phyloP scores from a whole-genome alignment of 768 basidiomycete species.

The Auricularia sp. region DNA sequence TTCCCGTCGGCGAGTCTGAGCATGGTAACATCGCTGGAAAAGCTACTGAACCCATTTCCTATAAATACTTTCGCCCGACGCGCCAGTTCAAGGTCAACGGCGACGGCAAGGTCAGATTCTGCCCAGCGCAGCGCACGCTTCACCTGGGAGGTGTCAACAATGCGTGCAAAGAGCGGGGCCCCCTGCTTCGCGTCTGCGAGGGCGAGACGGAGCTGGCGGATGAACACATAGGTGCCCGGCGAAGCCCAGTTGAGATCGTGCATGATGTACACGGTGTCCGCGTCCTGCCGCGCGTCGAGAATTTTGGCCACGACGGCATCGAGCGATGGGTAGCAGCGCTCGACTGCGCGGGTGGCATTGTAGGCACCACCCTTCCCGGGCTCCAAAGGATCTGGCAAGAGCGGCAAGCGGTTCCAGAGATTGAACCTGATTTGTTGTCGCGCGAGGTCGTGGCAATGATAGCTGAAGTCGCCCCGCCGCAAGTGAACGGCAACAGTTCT shows the following conservation, averaged over 20 bases:
- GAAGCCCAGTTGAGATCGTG: constrained; percentile 4
- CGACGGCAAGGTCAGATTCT: not conserved
- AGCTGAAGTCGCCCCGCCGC: constrained; percentile 1
- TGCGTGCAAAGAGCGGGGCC: not conserved
- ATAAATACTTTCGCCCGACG: constrained; percentile 4
- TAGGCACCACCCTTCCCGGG: not conserved
- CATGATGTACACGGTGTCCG: not conserved
- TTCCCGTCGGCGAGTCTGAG: constrained; percentile 4
- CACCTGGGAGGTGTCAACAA: not conserved
- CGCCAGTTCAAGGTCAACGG: constrained; percentile 5
- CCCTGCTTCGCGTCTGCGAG: not conserved
- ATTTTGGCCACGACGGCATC: not conserved
- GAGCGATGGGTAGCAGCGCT: constrained; percentile 2
- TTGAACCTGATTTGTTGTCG: not conserved
- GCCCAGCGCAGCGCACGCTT: not conserved
- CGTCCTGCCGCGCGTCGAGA: not conserved
- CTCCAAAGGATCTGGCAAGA: not conserved
- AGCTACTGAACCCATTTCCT: constrained; percentile 5
- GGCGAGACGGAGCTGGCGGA: not conserved
- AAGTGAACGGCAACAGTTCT: constrained; percentile 1
- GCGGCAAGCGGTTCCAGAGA: constrained; percentile 4
- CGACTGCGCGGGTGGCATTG: not conserved
- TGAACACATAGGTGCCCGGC: constrained; percentile 1
- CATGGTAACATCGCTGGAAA: constrained; percentile 1
- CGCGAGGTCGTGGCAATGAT: not conserved